These are phyloP conservation scores for Gossypium turneri DNA, from an alignment of 345 rosid species.

Conservation along the genomic window DNA sequence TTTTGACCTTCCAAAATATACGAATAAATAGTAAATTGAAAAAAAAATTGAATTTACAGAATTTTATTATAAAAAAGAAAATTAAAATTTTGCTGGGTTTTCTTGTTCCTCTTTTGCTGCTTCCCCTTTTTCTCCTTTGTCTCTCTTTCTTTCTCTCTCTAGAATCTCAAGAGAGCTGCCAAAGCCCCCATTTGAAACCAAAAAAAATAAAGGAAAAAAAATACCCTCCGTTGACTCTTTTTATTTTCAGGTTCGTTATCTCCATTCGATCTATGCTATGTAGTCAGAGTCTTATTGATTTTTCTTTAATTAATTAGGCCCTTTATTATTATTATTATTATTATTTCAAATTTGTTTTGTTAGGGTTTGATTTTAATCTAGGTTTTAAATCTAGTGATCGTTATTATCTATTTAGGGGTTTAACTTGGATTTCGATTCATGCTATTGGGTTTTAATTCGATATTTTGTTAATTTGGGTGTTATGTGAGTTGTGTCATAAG, in stretches of 20 bases:
- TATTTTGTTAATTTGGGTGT: slow-evolving; percentile 4
- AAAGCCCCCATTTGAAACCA: slow-evolving; percentile 24
- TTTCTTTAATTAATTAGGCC: neutral
- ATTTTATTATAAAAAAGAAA: no score
- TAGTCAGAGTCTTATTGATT: slow-evolving; percentile 12
- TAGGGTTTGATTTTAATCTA: slow-evolving; percentile 44
- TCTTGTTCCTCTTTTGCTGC: slow-evolving; percentile 25
- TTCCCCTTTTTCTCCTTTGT: slow-evolving; percentile 25
- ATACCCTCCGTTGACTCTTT: slow-evolving; percentile 28
- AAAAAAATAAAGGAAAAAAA: neutral
- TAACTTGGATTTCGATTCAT: slow-evolving; percentile 22
- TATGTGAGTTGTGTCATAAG: slow-evolving; percentile 14
- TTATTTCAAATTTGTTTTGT: slow-evolving; percentile 10
- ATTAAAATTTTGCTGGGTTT: slow-evolving; percentile 24
- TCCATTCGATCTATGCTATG: slow-evolving; percentile 42
- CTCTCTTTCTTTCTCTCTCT: slow-evolving; percentile 27
- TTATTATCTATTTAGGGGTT: slow-evolving; percentile 22
- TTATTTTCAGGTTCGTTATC: slow-evolving; percentile 35
- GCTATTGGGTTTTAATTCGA: slow-evolving; percentile 19
- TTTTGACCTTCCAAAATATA: no score
- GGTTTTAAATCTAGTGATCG: slow-evolving; percentile 29
- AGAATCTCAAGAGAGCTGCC: slow-evolving; percentile 46
- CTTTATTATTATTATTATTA: neutral
- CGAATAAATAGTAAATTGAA: no score
- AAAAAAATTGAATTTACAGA: no score